Evolutionary conservation across 495 filamentous ascomycete species (phyloP), one percentile per base, ranked within the genome.

Genomic region (Trichocladium uniseriatum): DNA sequence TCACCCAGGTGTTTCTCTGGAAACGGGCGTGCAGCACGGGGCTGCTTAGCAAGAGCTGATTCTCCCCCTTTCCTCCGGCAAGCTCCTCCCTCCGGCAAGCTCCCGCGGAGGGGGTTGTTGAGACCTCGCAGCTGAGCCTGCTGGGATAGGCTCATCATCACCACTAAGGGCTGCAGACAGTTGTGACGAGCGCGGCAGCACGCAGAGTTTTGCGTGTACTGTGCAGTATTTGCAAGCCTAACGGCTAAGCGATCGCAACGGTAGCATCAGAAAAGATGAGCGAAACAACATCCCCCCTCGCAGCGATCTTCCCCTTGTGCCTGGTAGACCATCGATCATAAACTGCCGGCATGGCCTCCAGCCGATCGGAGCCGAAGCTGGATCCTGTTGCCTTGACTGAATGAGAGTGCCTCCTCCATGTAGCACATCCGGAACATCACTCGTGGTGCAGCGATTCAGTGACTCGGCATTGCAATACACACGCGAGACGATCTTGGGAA

Each of bases 1-100:
- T 38, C 45, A 49, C 55, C 60, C 50, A 48, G 51, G 11, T 48
- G 50, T 59, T 64, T 62, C 49, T 50, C 20, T 36, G 49, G 59
- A 59, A 64, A 64, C 59, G 59, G 28, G 32, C 24, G 22, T 39
- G 32, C 38, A 47, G 49, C 22, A 38, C 35, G 49, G 49, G 31
- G 24, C 38, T 24, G 6, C 11, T 50, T 11, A 18, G 43, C 44
- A 52, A 41, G 22, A 49, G 35, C 43, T 28, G 4, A 21, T 29
- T 16, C 14, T 21, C 13, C 10, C 24, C 31, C 28, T 35, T 28
- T 16, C 36, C 18, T 31, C 45, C 16, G 9, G 13, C 19, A 14
- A 0, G 8, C n/a, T 22, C 16, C 35, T 39, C 11, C 8, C 5
- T 27, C 22, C 34, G n/a, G n/a, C n/a, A n/a, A n/a, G n/a, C n/a